Evolutionary conservation across 169 alveolate genomes (phyloP), one percentile per base, ranked within the genome.

Genomic region (Toxoplasma gondii): DNA sequence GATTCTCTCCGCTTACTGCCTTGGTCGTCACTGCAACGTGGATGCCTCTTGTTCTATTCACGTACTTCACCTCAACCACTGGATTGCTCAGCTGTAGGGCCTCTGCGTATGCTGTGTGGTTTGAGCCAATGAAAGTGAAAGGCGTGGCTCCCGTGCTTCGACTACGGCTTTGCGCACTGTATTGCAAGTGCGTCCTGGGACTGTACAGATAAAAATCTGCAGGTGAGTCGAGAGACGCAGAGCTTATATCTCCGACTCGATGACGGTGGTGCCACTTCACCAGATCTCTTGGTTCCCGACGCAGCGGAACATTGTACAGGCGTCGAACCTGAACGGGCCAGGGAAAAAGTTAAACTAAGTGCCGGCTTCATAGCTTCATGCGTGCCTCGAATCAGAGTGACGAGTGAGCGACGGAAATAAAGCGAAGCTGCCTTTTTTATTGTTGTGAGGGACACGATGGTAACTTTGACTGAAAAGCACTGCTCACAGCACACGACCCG

Each of bases 261-360:
- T 69, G 70, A 0, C 92, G 91, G 54, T 80, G 45, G 27, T 82
- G 94, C 91, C 91, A 67, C 84, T 38, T 53, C 27, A 7, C 38
- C 0, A 43, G 78, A 27, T 38, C 44, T 2, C 87, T 84, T 1
- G 94, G 92, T 49, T 80, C 86, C 78, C 70, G 92, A 54, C 94
- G 91, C 78, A 49, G 83, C 49, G 94, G 94, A 19, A 92, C 94
- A 58, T 92, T 92, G 92, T 81, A 92, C 70, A 92, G 88, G 78
- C 94, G 86, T 36, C 94, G 94, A 49, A 92, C 94, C 94, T 92
- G 92, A 58, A 24, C 84, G 34, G 45, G 36, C 74, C 74, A 64
- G 74, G 58, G 58, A n/a, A 49, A 49, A 49, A 38, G 39, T 5
- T 31, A 80, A 17, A 24, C 49, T 4, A 19, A 22, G 45, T 12